phyloP scores from a whole-genome alignment of 495 filamentous ascomycete species.

The Aspergillus haitiensis region DNA sequence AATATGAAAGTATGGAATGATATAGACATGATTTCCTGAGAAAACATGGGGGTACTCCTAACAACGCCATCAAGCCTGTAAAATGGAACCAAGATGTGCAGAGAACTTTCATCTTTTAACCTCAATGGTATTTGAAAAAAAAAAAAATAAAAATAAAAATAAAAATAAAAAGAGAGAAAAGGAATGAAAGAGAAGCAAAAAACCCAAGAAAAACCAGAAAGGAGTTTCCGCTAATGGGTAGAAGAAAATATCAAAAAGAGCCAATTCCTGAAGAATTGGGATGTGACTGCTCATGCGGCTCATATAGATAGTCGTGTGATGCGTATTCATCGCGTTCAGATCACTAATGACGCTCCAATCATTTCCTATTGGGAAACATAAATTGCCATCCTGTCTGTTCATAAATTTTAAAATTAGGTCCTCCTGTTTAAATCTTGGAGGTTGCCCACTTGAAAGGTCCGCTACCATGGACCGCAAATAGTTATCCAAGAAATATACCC shows the following conservation, averaged over 20 bases:
- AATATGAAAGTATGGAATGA: slow-evolving; percentile 14
- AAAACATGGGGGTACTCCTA: slow-evolving; percentile 7
- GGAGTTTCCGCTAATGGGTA: too few relatives aligned
- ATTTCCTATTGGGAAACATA: neutral
- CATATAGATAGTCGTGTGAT: slow-evolving; percentile 28
- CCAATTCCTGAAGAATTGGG: slow-evolving; percentile 14
- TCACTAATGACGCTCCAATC: slow-evolving; percentile 1
- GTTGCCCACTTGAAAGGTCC: neutral
- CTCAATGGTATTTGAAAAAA: slow-evolving; percentile 12
- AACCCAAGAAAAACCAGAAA: too few relatives aligned
- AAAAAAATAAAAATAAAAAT: slow-evolving; percentile 21
- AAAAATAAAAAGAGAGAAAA: slow-evolving; percentile 21
- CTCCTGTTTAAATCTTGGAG: neutral
- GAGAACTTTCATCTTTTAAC: slow-evolving; percentile 13
- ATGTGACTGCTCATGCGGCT: slow-evolving; percentile 25
- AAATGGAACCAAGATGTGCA: slow-evolving; percentile 16
- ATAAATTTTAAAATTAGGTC: slow-evolving; percentile 2
- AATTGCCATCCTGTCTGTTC: neutral
- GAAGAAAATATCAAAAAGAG: slow-evolving; percentile 18
- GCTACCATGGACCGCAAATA: neutral
- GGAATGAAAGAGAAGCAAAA: slow-evolving; percentile 14
- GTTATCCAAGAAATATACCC: neutral
- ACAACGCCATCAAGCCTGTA: slow-evolving; percentile 19
- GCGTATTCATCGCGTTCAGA: slow-evolving; percentile 28
- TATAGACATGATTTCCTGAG: slow-evolving; percentile 20